These are phyloP conservation scores for Lactarius sanguifluus DNA, from an alignment of 768 basidiomycete species.

Conservation along the genomic window DNA sequence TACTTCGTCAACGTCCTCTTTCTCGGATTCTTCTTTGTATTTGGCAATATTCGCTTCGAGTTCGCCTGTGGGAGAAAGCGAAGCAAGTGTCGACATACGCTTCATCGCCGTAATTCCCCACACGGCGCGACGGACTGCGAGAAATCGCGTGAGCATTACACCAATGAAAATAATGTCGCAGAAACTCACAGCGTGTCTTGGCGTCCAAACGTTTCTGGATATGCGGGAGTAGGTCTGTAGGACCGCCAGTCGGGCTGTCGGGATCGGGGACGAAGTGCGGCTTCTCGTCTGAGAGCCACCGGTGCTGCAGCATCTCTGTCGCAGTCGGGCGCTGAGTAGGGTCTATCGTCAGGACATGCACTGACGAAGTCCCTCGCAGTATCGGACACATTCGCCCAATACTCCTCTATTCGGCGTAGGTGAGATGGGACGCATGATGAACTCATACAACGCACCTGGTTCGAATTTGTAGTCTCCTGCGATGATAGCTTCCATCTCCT, in stretches of 20 bases:
- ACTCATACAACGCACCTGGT: constrained; percentile 45
- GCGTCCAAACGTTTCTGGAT: constrained; percentile 91
- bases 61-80: constrained; percentile 46
- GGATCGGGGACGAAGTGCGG: constrained; percentile 73
- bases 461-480: constrained; percentile 91
- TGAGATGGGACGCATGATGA: background rate
- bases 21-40: constrained; percentile 82
- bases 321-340: constrained; percentile 80
- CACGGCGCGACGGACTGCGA: constrained; percentile 82
- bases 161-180: background rate
- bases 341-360: constrained; percentile 82
- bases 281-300: constrained; percentile 71
- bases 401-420: constrained; percentile 52
- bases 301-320: constrained; percentile 66
- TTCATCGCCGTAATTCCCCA: constrained; percentile 84
- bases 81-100: constrained; percentile 65
- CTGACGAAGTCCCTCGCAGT: constrained; percentile 82
- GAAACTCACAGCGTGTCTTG: constrained; percentile 39
- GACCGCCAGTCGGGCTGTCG: constrained; percentile 53
- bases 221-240: constrained; percentile 80
- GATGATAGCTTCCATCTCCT: constrained; percentile 96
- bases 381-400: constrained; percentile 83
- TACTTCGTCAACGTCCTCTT: constrained; percentile 38
- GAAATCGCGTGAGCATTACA: constrained; percentile 18
- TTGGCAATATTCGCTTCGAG: constrained; percentile 59